Conservation (phyloP, 176 grass and related monocot species). For the Typha latifolia region DNA sequence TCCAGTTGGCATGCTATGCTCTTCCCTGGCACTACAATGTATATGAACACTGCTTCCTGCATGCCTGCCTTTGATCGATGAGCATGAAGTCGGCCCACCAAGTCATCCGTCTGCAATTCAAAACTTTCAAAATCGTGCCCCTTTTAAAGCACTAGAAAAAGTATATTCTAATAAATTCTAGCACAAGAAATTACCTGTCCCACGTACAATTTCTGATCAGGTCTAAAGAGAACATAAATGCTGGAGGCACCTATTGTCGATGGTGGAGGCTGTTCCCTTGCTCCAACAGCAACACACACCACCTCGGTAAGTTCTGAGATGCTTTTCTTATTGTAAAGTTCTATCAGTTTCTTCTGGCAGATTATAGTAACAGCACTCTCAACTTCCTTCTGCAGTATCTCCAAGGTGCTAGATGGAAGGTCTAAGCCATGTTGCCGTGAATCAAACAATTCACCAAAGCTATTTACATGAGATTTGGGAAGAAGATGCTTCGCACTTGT, state of each 20-base stretch:
- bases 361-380: slow-evolving; percentile 49
- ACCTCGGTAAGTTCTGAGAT: slow-evolving; percentile 40
- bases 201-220: slow-evolving; percentile 70
- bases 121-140: not conserved
- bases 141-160: slow-evolving; percentile 6
- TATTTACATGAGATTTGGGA: slow-evolving; percentile 8
- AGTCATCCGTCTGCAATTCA: slow-evolving; percentile 81
- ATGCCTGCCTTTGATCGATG: slow-evolving; percentile 81
- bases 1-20: slow-evolving; percentile 84
- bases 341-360: slow-evolving; percentile 54
- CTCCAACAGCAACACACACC: slow-evolving; percentile 47
- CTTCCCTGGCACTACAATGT: slow-evolving; percentile 78
- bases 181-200: slow-evolving; percentile 56
- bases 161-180: not conserved
- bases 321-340: slow-evolving; percentile 45
- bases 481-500: slow-evolving; percentile 7
- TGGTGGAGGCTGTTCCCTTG: slow-evolving; percentile 77
- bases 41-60: slow-evolving; percentile 51
- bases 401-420: slow-evolving; percentile 10
- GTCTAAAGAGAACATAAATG: slow-evolving; percentile 72
- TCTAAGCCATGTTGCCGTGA: slow-evolving; percentile 23
- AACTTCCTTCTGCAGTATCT: slow-evolving; percentile 42
- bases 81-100: slow-evolving; percentile 50
- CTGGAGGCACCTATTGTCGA: slow-evolving; percentile 81
- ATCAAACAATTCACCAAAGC: slow-evolving; percentile 18